phyloP scores from a whole-genome alignment of 2,329 filamentous ascomycete genomes.

The Gremmenia infestans region DNA sequence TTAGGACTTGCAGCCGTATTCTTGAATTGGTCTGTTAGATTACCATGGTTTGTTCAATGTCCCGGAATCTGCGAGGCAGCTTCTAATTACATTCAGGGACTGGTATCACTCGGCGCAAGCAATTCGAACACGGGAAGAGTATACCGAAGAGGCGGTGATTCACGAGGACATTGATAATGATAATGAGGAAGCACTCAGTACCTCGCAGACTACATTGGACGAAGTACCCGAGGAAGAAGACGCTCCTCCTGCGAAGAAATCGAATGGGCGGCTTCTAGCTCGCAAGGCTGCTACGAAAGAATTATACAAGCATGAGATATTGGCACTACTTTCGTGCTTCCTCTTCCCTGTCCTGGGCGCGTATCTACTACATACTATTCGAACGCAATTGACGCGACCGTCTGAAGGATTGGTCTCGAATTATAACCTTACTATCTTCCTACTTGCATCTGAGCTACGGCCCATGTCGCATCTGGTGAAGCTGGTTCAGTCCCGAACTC shows the following conservation, averaged over 20 bases:
- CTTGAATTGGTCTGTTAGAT: conserved; percentile 84
- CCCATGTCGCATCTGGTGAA: conserved; percentile 78
- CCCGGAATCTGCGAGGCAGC: not conserved
- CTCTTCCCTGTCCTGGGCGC: conserved; percentile 73
- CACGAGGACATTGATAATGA: conserved; percentile 46
- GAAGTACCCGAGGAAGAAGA: conserved; percentile 25
- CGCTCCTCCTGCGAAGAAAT: conserved; percentile 10
- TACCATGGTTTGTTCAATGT: conserved; percentile 68
- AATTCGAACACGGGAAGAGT: conserved; percentile 49
- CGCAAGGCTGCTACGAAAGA: conserved; percentile 48
- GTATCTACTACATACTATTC: conserved; percentile 76
- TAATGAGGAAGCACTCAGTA: conserved; percentile 33
- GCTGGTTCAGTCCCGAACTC: conserved; percentile 71
- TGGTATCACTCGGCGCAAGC: conserved; percentile 72
- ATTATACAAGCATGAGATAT: conserved; percentile 68
- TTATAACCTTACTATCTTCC: conserved; percentile 87
- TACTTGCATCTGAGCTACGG: conserved; percentile 79
- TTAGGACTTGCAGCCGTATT: conserved; percentile 77
- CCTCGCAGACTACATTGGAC: conserved; percentile 24
- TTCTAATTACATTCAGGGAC: conserved; percentile 42
- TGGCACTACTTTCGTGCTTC: conserved; percentile 75
- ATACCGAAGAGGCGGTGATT: conserved; percentile 27
- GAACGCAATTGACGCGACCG: conserved; percentile 73
- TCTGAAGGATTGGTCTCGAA: conserved; percentile 86
- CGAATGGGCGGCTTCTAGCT: conserved; percentile 16